Evolutionary conservation across 2,329 filamentous ascomycete genomes (phyloP), one percentile per base, ranked within the genome.

Genomic region (Xenoacremonium recifei): DNA sequence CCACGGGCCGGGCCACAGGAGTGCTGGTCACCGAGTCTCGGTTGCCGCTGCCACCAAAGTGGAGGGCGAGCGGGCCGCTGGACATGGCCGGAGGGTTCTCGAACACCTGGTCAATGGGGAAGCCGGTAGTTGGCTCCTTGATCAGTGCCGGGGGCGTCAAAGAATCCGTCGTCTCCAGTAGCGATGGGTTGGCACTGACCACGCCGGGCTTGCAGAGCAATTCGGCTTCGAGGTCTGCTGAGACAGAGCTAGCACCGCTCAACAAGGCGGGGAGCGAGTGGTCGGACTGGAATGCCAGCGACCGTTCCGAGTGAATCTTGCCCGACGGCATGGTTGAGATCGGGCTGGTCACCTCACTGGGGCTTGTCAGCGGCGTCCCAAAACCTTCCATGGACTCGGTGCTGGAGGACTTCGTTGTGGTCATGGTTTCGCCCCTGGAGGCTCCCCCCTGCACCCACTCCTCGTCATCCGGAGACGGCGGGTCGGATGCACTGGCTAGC

Each of bases 161-260:
- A 2, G 75, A 76, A 46, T 80, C 77, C 3, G 71, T 72, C 2
- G 75, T 73, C 39, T 77, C 72, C 19, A 79, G 65, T 2, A 76
- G 59, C 10, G 73, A 66, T 2, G 68, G 62, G 15, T 67, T 66
- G 4, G 46, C 53, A 36, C 65, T 66, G 6, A 76, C 64, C 5
- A 70, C 63, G 5, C 71, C 73, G 9, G 76, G 76, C 17, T 64
- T 68, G 40, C 73, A 64, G 3, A 82, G 65, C 29, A 82, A 77
- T 36, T 84, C 81, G 2, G 74, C 77, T 48, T 85, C 81, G 17
- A 76, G 67, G 50, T 84, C 81, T 1, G 77, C 79, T 12, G 79
- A 84, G 9, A 84, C 73, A 3, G 81, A 85, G 54, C 80, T 83
- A 7, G 80, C 78, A 10, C 80, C 78, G 42, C 80, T 84, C 10